These are phyloP conservation scores for Vigna hirtella DNA, from an alignment of 306 rosid genomes.

Conservation along the genomic window DNA sequence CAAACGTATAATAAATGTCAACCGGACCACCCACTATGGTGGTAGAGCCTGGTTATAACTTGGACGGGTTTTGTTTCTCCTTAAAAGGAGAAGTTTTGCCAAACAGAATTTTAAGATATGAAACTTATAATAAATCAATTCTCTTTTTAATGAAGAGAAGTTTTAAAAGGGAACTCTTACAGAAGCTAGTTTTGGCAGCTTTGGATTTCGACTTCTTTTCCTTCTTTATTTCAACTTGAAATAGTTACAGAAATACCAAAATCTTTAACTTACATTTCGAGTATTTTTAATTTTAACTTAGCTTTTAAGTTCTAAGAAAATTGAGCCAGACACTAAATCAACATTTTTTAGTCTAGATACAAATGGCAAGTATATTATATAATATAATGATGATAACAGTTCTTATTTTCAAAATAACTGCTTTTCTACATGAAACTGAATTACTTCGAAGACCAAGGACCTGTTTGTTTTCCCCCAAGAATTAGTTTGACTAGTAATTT, in stretches of 20 bases:
- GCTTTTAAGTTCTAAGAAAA: not conserved
- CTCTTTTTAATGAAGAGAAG: not conserved
- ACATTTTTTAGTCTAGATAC: not conserved
- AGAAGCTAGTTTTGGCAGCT: not conserved
- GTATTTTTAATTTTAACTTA: not conserved
- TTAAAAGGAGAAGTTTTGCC: not conserved
- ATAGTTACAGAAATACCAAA: not conserved
- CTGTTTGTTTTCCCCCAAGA: not conserved
- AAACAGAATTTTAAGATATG: not conserved
- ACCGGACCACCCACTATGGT: not conserved
- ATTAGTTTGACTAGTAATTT: slow-evolving; percentile 6
- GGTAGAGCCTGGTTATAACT: not conserved
- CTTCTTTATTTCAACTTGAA: not conserved
- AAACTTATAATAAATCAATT: not conserved
- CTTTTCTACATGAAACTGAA: slow-evolving; percentile 11
- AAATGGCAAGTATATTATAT: not conserved
- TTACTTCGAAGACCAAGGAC: not conserved
- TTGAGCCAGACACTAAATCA: not conserved
- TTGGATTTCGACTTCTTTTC: not conserved
- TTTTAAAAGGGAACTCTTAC: not conserved
- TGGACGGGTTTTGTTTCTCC: not conserved
- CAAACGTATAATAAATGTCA: not conserved
- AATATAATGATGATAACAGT: not conserved
- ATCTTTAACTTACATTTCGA: not conserved
- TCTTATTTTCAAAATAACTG: not conserved